A percentile compares a stretch with the other conserved stretches of the same genome.
Evolutionary conservation across 805 yeast species (phyloP).

Genomic region (Metschnikowia amazonensis): DNA sequence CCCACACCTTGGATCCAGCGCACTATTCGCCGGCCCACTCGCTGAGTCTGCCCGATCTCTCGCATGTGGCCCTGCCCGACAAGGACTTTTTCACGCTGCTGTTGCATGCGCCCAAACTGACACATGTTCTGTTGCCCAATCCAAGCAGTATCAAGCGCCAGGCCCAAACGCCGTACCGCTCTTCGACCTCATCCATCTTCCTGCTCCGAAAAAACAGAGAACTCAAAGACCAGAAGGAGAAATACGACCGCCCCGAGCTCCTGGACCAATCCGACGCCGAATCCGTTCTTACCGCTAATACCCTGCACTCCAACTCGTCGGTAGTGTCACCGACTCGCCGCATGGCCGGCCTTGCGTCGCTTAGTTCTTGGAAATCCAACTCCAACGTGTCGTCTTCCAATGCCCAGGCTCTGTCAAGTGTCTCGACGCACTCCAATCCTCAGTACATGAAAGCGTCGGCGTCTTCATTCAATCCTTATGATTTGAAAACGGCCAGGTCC

Average conservation of each 20-base stretch:
- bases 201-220: conserved; percentile 30
- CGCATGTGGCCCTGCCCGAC: neutral
- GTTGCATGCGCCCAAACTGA: neutral
- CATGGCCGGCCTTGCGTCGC: conserved; percentile 9
- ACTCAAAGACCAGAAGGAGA: conserved; percentile 6
- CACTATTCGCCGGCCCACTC: too few relatives aligned
- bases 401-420: conserved; percentile 21
- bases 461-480: conserved; percentile 37
- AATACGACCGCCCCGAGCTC: conserved; percentile 6
- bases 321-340: conserved; percentile 6
- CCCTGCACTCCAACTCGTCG: conserved; percentile 4
- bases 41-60: neutral
- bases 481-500: conserved; percentile 21
- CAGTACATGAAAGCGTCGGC: neutral
- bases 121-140: neutral
- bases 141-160: neutral
- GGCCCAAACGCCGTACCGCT: conserved; percentile 19
- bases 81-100: too few relatives aligned
- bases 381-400: conserved; percentile 7
- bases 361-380: conserved; percentile 8
- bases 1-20: conserved; percentile 10
- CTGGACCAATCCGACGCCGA: conserved; percentile 34
- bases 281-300: conserved; percentile 19
- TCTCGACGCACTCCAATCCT: neutral
- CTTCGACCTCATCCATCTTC: conserved; percentile 35